phyloP scores from a whole-genome alignment of 2,329 filamentous ascomycete species.

The Fusarium phyllophilum region DNA sequence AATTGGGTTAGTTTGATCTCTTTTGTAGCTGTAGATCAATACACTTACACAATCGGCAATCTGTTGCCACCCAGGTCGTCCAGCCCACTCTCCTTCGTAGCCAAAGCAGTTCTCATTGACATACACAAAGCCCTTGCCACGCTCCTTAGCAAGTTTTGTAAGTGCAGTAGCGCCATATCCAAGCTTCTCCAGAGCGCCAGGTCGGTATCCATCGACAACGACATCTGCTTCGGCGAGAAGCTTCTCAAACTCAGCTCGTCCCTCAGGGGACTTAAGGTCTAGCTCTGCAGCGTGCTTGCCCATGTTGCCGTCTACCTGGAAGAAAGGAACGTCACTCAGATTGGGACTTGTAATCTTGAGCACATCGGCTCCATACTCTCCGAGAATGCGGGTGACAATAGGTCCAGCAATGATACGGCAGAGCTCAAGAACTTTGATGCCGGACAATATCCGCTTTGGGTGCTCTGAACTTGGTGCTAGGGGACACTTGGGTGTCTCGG shows the following conservation, averaged over 20 bases:
- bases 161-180: constrained; percentile 71
- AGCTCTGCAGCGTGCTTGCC: constrained; percentile 75
- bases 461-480: constrained; percentile 43
- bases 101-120: constrained; percentile 80
- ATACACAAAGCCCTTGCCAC: constrained; percentile 72
- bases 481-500: constrained; percentile 58
- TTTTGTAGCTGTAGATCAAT: fast-evolving
- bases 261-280: constrained; percentile 66
- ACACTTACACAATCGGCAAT: constrained; percentile 69
- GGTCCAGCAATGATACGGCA: constrained; percentile 81
- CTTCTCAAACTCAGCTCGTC: constrained; percentile 65
- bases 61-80: constrained; percentile 75
- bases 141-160: constrained; percentile 60
- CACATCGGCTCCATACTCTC: constrained; percentile 80
- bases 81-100: constrained; percentile 67
- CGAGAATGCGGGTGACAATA: constrained; percentile 75
- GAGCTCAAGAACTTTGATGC: constrained; percentile 78
- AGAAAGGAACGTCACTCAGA: constrained; percentile 77
- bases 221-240: constrained; percentile 72
- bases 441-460: constrained; percentile 56
- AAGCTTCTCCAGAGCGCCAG: constrained; percentile 69
- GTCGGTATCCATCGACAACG: constrained; percentile 74
- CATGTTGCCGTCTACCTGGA: constrained; percentile 77
- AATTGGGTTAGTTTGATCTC: neutral
- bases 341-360: constrained; percentile 75